These are phyloP conservation scores for Colletotrichum tofieldiae DNA, from an alignment of 2,329 filamentous ascomycete genomes.

Conservation along the genomic window DNA sequence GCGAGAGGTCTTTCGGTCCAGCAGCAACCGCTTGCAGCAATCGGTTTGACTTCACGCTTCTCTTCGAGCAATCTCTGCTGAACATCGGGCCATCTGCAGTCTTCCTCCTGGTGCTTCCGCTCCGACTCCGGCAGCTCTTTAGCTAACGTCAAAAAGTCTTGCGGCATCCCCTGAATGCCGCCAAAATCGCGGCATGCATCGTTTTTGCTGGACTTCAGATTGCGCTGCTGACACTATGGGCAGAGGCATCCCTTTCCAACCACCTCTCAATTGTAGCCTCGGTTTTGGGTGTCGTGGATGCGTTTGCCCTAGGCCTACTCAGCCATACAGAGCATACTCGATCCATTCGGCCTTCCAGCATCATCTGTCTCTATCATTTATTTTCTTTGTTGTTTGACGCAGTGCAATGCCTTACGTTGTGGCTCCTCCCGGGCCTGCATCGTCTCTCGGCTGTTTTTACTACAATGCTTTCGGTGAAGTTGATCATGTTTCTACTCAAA, in stretches of 20 bases:
- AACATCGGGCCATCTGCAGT: conserved; percentile 50
- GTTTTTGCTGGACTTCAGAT: conserved; percentile 45
- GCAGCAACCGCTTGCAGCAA: conserved; percentile 51
- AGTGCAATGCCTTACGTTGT: conserved; percentile 51
- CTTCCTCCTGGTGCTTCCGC: conserved; percentile 51
- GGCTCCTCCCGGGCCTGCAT: conserved; percentile 49
- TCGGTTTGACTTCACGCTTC: conserved; percentile 66
- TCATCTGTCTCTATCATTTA: conserved; percentile 51
- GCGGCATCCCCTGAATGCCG: conserved; percentile 45
- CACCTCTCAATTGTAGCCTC: conserved; percentile 50
- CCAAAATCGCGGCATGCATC: conserved; percentile 26
- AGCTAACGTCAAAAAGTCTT: conserved; percentile 48
- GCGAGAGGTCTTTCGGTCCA: conserved; percentile 47
- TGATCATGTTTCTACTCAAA: conserved; percentile 49
- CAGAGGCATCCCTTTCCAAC: conserved; percentile 47
- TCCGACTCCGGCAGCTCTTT: conserved; percentile 50
- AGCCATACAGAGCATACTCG: conserved; percentile 53
- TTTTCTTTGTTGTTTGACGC: conserved; percentile 52
- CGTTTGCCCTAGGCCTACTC: conserved; percentile 49
- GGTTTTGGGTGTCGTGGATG: conserved; percentile 48
- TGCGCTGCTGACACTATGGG: conserved; percentile 47
- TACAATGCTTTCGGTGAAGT: conserved; percentile 45
- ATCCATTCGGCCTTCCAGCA: conserved; percentile 52
- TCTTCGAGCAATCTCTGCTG: conserved; percentile 59
- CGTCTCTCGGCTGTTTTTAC: conserved; percentile 48